Percentiles rank a stretch among this genome's conserved stretches.
phyloP scores from a whole-genome alignment of 208 protist genomes.

The Tritrichomonas foetus region DNA sequence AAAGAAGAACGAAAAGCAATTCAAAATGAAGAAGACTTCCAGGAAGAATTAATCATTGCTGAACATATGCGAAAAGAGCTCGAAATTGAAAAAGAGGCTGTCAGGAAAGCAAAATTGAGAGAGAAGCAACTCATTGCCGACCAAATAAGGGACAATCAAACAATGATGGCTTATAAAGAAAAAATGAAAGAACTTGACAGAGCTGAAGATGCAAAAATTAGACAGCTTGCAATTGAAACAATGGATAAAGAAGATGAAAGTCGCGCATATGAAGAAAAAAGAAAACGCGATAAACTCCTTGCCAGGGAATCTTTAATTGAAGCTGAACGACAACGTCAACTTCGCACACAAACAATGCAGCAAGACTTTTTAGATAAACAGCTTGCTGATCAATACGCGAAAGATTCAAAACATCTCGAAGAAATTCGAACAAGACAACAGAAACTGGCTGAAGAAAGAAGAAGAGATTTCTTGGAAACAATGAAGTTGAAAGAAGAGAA shows the following conservation, averaged over 20 bases:
- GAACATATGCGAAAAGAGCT: neutral
- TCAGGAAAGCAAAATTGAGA: neutral
- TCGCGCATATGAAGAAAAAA: neutral
- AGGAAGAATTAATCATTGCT: neutral
- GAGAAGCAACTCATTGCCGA: neutral
- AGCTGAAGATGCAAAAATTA: neutral
- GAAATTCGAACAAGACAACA: neutral
- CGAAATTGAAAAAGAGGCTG: neutral
- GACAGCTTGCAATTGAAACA: neutral
- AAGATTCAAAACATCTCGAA: neutral
- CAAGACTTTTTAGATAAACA: conserved; percentile 1
- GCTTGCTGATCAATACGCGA: neutral
- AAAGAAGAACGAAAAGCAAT: neutral
- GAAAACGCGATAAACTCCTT: conserved; percentile 6
- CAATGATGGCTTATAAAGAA: neutral
- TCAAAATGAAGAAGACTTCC: neutral
- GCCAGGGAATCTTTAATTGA: neutral
- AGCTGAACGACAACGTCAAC: neutral
- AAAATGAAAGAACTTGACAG: neutral
- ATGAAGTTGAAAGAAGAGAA: neutral
- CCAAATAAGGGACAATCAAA: neutral
- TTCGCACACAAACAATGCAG: neutral
- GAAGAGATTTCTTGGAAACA: neutral
- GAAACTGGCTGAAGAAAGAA: neutral
- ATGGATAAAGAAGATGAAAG: conserved; percentile 28